Base-by-base conservation (phyloP, 306 rosid species). In the Comarum palustre region DNA sequence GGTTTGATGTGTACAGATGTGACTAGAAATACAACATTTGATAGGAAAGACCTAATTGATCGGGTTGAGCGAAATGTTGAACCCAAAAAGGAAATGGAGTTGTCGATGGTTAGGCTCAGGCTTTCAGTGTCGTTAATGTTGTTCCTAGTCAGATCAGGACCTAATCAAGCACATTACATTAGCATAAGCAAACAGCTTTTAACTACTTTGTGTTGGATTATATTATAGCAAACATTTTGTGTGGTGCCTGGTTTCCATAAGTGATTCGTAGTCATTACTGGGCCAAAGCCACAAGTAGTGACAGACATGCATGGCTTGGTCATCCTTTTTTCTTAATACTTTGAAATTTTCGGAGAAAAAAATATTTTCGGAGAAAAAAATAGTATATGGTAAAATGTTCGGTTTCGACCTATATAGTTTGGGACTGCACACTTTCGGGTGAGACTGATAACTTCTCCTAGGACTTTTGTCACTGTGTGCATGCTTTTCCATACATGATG, bases 91-190 rank as follows among this genome's bases (percentile, higher is more conserved):
- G 61, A 16, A 36, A 19, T 19, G n/a, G 11, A 22, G 11, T n/a
- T n/a, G 8, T 29, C 41, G 73, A 65, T 16, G 48, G 50, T 55
- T 68, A n/a, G 70, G 71, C 74, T 31, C 43, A 25, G 19, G 43
- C 31, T 31, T 29, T 32, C 0, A 11, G 45, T 54, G 61, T 13
- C 12, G 52, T 31, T 54, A 17, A 61, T 74, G 78, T 42, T 34
- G 34, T 74, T 73, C 77, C 74, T 38, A 67, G 57, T 80, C 76
- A 78, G 70, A 39, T 43, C 48, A 41, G 36, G 15, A 38, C 68
- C 73, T 31, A 66, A 66, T n/a, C 6, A 13, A n/a, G n/a, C n/a
- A n/a, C n/a, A n/a, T n/a, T n/a, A n/a, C n/a, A n/a, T n/a, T n/a
- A 27, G 15, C 25, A 47, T 25, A 55, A 58, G n/a, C 63, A 58